Conservation (phyloP, 1,284 basidiomycete genomes). For the Rhodotorula sp. region DNA sequence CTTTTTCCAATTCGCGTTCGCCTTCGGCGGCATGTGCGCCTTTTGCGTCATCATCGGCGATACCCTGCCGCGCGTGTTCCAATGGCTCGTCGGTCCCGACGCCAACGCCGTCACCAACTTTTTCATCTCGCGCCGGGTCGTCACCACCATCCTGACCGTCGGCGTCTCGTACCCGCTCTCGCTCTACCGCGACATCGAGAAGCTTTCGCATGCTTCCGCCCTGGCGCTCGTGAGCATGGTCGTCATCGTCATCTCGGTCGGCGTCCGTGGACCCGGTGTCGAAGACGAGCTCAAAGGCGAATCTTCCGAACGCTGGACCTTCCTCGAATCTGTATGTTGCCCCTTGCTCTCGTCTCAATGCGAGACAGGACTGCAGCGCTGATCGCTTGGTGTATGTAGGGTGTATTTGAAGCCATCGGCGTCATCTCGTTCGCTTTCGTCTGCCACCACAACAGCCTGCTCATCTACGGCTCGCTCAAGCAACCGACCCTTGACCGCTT, state of each 20-base stretch:
- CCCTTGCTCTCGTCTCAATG: neutral
- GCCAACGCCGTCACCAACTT: conserved; percentile 68
- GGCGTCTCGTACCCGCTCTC: conserved; percentile 91
- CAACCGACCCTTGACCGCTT: conserved; percentile 95
- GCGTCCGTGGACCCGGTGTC: conserved; percentile 81
- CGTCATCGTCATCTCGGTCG: conserved; percentile 84
- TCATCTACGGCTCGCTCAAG: conserved; percentile 89
- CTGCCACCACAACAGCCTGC: conserved; percentile 52
- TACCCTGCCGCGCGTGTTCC: conserved; percentile 92
- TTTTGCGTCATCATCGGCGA: conserved; percentile 89
- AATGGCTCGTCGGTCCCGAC: conserved; percentile 77
- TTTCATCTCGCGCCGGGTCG: conserved; percentile 80
- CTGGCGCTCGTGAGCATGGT: conserved; percentile 75
- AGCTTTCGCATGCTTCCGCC: conserved; percentile 86
- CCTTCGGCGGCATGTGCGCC: conserved; percentile 93
- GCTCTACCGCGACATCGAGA: conserved; percentile 95
- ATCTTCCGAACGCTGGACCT: conserved; percentile 60
- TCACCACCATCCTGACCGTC: conserved; percentile 71
- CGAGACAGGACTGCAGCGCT: neutral
- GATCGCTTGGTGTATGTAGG: conserved; percentile 55
- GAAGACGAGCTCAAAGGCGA: conserved; percentile 72
- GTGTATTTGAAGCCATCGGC: conserved; percentile 64
- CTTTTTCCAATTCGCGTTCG: conserved; percentile 96
- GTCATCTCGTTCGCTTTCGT: conserved; percentile 77
- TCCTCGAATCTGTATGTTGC: conserved; percentile 56